Conservation (phyloP, 495 filamentous ascomycete species). For the Xylaria palmicola region DNA sequence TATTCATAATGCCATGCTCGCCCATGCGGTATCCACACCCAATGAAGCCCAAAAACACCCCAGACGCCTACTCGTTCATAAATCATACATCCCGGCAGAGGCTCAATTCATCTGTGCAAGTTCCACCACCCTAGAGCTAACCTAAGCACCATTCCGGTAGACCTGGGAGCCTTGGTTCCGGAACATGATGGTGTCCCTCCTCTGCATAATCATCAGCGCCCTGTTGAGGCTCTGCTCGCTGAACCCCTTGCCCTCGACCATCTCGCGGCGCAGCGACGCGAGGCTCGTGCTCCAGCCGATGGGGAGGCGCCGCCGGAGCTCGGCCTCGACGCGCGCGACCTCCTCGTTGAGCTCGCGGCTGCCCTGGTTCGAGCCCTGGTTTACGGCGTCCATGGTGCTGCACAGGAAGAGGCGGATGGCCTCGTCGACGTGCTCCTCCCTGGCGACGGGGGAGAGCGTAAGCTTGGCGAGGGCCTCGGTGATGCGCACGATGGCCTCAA, state of each 20-base stretch:
- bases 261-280: conserved; percentile 80
- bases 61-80: not conserved
- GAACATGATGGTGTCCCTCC: conserved; percentile 88
- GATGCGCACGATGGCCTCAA: conserved; percentile 96
- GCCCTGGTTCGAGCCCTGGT: conserved; percentile 77
- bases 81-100: not conserved
- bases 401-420: conserved; percentile 97
- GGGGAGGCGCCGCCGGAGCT: conserved; percentile 82
- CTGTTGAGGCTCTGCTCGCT: conserved; percentile 81
- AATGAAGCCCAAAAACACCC: not conserved
- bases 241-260: conserved; percentile 85
- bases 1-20: conserved; percentile 9
- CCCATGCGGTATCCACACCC: not conserved
- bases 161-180: conserved; percentile 86
- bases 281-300: conserved; percentile 94
- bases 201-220: conserved; percentile 80
- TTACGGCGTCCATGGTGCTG: conserved; percentile 96
- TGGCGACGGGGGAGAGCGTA: conserved; percentile 77
- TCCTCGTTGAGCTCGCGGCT: conserved; percentile 89
- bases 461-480: conserved; percentile 95
- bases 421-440: conserved; percentile 92
- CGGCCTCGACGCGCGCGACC: conserved; percentile 82
- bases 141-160: conserved; percentile 63
- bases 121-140: not conserved
- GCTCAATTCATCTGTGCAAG: not conserved